Conservation (phyloP, 805 yeast genomes). For the Candida mattraensis region DNA sequence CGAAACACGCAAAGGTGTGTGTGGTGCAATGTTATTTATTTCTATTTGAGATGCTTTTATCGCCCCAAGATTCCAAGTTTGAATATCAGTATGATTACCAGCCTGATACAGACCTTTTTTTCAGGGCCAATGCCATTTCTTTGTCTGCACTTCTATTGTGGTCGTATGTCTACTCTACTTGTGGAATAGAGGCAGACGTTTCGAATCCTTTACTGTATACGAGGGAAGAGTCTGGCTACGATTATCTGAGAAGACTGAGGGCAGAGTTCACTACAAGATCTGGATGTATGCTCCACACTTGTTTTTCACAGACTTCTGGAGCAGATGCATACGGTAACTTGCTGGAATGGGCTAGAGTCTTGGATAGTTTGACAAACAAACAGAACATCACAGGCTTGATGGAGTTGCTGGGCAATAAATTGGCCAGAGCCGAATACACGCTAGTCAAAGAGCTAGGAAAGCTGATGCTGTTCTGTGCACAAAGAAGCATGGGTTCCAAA, state of each 20-base stretch:
- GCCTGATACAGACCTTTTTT: slow-evolving; percentile 51
- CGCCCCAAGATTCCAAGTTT: slow-evolving; percentile 46
- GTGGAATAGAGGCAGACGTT: slow-evolving; percentile 47
- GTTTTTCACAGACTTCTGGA: slow-evolving; percentile 35
- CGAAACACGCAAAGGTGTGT: slow-evolving; percentile 49
- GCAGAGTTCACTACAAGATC: slow-evolving; percentile 37
- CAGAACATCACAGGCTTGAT: slow-evolving; percentile 58
- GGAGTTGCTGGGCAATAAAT: slow-evolving; percentile 41
- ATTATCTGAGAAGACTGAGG: slow-evolving; percentile 50
- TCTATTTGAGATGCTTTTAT: slow-evolving; percentile 59
- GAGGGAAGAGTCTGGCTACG: slow-evolving; percentile 47
- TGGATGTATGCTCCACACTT: slow-evolving; percentile 35
- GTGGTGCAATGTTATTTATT: slow-evolving; percentile 62
- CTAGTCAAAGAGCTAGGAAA: slow-evolving; percentile 56
- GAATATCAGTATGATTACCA: slow-evolving; percentile 47
- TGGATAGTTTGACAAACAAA: slow-evolving; percentile 41
- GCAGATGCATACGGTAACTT: slow-evolving; percentile 42
- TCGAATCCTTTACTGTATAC: slow-evolving; percentile 1
- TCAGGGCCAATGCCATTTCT: slow-evolving; percentile 43
- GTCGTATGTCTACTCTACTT: slow-evolving; percentile 48
- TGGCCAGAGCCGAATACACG: slow-evolving; percentile 50
- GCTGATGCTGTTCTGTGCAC: slow-evolving; percentile 52
- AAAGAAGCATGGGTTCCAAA: slow-evolving; percentile 52
- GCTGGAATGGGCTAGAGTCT: slow-evolving; percentile 39
- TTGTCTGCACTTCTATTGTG: slow-evolving; percentile 47